phyloP scores from a whole-genome alignment of 192 early-diverging fungal species.

The Podochytrium sp. region DNA sequence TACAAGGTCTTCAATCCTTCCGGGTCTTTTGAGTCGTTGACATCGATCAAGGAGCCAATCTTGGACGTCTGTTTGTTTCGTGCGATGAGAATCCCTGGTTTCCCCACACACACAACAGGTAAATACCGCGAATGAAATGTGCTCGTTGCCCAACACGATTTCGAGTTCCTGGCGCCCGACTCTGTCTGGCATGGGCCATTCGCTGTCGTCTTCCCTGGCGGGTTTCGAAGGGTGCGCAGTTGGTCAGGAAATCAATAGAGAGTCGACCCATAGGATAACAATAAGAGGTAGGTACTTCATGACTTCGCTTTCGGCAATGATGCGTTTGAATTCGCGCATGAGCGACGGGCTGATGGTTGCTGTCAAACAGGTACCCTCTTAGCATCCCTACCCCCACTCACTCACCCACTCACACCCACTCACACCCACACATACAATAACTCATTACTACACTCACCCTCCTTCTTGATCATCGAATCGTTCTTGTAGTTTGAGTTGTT shows the following conservation, averaged over 20 bases:
- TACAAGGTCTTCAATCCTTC: constrained; percentile 94
- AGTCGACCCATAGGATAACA: neutral
- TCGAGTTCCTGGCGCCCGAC: constrained; percentile 95
- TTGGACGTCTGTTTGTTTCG: constrained; percentile 73
- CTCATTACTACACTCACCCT: constrained; percentile 65
- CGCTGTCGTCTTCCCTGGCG: constrained; percentile 80
- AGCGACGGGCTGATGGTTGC: constrained; percentile 79
- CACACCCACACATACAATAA: no score
- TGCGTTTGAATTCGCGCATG: constrained; percentile 85
- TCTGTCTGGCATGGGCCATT: constrained; percentile 90
- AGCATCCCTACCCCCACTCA: neutral
- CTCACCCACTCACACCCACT: neutral
- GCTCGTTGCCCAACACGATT: constrained; percentile 85
- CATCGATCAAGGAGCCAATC: constrained; percentile 89
- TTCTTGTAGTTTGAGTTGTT: constrained; percentile 99
- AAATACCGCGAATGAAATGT: constrained; percentile 87
- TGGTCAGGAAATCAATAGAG: neutral
- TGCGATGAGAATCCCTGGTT: neutral
- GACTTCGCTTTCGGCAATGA: constrained; percentile 87
- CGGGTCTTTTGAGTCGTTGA: constrained; percentile 87
- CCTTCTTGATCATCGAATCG: constrained; percentile 93
- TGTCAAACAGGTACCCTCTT: constrained; percentile 22
- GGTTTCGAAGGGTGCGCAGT: neutral
- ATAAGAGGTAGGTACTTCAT: constrained; percentile 65
- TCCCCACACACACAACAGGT: no score